Conservation (phyloP, 345 rosid genomes). For the Pistacia atlantica region DNA sequence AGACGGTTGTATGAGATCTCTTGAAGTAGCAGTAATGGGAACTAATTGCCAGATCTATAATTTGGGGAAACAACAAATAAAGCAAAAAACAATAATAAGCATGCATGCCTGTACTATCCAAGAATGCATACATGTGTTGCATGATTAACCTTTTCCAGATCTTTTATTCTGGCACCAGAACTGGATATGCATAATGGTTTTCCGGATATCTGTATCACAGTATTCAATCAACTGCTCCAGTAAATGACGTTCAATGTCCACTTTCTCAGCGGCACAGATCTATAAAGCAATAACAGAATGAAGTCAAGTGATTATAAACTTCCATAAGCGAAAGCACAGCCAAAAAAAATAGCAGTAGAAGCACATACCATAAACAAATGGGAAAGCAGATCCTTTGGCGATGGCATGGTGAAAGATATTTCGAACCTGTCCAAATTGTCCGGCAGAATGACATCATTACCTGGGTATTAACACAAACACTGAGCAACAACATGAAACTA, state of each 20-base stretch:
- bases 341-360: slow-evolving; percentile 16
- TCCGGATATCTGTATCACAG: slow-evolving; percentile 77
- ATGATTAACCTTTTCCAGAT: slow-evolving; percentile 53
- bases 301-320: slow-evolving; percentile 22
- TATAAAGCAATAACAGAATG: slow-evolving; percentile 28
- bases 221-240: slow-evolving; percentile 51
- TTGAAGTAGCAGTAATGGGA: neutral
- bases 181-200: slow-evolving; percentile 77
- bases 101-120: neutral
- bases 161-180: slow-evolving; percentile 85
- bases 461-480: slow-evolving; percentile 45
- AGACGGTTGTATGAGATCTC: neutral
- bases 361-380: slow-evolving; percentile 52
- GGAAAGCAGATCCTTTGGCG: slow-evolving; percentile 57
- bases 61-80: neutral
- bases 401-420: slow-evolving; percentile 58
- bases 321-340: slow-evolving; percentile 16
- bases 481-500: slow-evolving; percentile 15
- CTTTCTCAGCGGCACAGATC: slow-evolving; percentile 81
- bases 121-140: neutral
- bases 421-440: slow-evolving; percentile 67
- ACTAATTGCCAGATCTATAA: neutral
- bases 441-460: slow-evolving; percentile 65
- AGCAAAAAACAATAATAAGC: neutral
- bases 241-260: slow-evolving; percentile 49